Percentiles rank a stretch among this genome's conserved stretches.
These are phyloP conservation scores for Moringa oleifera DNA, from an alignment of 345 rosid species.

Conservation along the genomic window DNA sequence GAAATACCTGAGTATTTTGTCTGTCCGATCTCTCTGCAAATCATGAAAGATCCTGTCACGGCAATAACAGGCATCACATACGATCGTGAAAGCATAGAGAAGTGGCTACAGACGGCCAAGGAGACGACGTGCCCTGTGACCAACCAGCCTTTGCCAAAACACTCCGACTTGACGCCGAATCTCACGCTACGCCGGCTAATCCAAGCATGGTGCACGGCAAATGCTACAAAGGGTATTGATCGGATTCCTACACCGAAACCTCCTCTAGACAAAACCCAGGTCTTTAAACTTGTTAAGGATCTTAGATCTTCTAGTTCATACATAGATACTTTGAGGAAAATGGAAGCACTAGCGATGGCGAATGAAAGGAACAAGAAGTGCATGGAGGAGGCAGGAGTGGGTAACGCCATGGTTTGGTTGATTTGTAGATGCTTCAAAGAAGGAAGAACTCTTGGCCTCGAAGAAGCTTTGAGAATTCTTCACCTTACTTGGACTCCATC, in stretches of 20 bases:
- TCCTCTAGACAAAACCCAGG: constrained; percentile 30
- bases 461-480: constrained; percentile 51
- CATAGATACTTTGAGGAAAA: constrained; percentile 25
- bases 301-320: not conserved
- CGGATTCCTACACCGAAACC: constrained; percentile 54
- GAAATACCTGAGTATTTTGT: constrained; percentile 64
- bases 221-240: constrained; percentile 40
- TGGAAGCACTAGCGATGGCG: constrained; percentile 45
- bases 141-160: constrained; percentile 46
- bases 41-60: constrained; percentile 88
- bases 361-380: constrained; percentile 42
- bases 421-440: constrained; percentile 25
- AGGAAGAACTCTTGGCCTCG: constrained; percentile 22
- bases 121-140: constrained; percentile 51
- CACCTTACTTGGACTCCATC: constrained; percentile 33
- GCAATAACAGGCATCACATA: constrained; percentile 75
- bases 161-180: constrained; percentile 70
- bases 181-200: constrained; percentile 66
- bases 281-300: constrained; percentile 32
- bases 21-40: constrained; percentile 78
- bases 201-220: constrained; percentile 63
- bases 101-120: constrained; percentile 38
- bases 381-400: constrained; percentile 52
- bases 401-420: constrained; percentile 29
- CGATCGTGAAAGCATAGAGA: constrained; percentile 73